A percentile compares a stretch with the other conserved stretches of the same genome.
Evolutionary conservation across 257 asterid genomes (phyloP).

Genomic region (Scutellaria galericulata): DNA sequence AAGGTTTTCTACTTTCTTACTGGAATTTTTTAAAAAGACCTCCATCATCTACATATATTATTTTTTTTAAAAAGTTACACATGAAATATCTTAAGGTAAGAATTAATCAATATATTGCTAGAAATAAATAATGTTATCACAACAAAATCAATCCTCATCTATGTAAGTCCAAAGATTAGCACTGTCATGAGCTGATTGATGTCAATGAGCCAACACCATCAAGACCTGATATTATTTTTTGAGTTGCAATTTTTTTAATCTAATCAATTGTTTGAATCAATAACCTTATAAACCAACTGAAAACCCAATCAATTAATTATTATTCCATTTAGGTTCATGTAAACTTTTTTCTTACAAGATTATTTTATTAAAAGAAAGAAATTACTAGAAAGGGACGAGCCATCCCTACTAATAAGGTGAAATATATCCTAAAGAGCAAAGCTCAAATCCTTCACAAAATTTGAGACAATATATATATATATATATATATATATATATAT

Average conservation of each 20-base stretch:
- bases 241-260: not conserved
- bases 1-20: conserved; percentile 14
- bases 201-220: too few species aligned
- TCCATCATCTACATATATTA: too few species aligned
- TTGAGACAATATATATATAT: too few species aligned
- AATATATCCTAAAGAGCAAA: too few species aligned
- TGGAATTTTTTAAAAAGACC: not conserved
- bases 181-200: too few species aligned
- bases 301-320: conserved; percentile 4
- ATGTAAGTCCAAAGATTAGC: too few species aligned
- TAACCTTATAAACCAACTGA: not conserved
- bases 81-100: conserved; percentile 17
- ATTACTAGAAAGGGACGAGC: too few species aligned
- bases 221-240: not conserved
- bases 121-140: not conserved
- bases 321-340: not conserved
- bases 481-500: too few species aligned
- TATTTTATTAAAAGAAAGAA: not conserved
- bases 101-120: not conserved
- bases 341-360: not conserved
- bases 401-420: too few species aligned
- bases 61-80: not conserved
- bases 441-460: too few species aligned
- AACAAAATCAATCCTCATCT: too few species aligned
- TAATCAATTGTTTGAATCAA: not conserved